These are phyloP conservation scores for Penicillium sp. DNA, from an alignment of 2,329 filamentous ascomycete species.

Conservation along the genomic window DNA sequence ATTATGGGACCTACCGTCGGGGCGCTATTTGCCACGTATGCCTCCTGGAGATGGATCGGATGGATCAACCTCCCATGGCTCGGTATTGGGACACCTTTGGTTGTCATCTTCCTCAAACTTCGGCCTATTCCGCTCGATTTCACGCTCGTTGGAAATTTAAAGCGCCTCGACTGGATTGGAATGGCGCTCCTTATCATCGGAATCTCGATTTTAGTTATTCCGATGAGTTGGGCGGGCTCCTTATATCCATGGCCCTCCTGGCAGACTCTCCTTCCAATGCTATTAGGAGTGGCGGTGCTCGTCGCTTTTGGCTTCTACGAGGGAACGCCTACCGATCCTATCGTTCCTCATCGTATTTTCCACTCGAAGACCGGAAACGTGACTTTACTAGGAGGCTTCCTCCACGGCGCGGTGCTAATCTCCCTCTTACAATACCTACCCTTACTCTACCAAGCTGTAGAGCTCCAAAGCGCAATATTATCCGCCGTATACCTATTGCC, in stretches of 20 bases:
- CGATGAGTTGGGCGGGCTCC: background rate
- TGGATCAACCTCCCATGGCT: no score
- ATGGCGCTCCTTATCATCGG: background rate
- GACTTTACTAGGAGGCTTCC: background rate
- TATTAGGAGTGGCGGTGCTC: background rate
- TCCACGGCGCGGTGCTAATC: background rate
- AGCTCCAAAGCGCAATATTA: background rate
- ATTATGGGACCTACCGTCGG: background rate
- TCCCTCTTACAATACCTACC: background rate
- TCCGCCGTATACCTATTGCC: slow-evolving; percentile 55
- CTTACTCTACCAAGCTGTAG: background rate
- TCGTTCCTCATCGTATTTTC: background rate
- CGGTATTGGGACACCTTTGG: no score
- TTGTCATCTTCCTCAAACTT: no score
- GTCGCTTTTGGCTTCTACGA: background rate
- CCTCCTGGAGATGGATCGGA: background rate
- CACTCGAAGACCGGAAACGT: background rate
- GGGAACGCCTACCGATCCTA: background rate
- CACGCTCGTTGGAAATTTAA: background rate
- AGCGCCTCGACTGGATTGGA: background rate
- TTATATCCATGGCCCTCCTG: background rate
- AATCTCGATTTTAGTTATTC: background rate
- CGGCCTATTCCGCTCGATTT: background rate
- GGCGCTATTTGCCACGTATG: background rate
- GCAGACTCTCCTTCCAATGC: background rate